A percentile compares a stretch with the other conserved stretches of the same genome.
Conservation (phyloP, 2,329 filamentous ascomycete species). For the Pseudogymnoascus sp. region DNA sequence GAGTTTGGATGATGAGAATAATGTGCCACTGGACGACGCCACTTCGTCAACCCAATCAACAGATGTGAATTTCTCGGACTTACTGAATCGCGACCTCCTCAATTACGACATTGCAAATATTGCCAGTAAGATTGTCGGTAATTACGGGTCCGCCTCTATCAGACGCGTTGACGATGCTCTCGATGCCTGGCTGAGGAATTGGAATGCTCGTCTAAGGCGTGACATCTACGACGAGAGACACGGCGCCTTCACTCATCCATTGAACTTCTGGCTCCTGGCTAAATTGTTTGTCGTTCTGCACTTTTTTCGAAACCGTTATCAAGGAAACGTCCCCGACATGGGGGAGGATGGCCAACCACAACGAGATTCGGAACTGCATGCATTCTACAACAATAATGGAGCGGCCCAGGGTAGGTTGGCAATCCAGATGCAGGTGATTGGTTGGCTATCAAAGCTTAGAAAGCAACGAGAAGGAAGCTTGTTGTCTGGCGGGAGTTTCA, state of each 20-base stretch:
- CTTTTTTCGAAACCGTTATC: neutral
- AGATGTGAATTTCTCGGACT: neutral
- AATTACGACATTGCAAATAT: slow-evolving; percentile 5
- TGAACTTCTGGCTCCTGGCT: neutral
- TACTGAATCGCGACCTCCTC: neutral
- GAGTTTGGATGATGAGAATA: neutral
- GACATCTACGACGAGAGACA: neutral
- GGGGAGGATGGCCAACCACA: neutral
- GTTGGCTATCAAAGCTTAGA: neutral
- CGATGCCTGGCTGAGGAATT: neutral
- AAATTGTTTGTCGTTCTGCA: neutral
- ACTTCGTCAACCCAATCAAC: neutral
- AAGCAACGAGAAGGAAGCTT: neutral
- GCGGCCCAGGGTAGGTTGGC: neutral
- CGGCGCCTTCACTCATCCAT: neutral
- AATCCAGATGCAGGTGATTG: neutral
- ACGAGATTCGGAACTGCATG: neutral
- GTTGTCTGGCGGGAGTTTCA: neutral
- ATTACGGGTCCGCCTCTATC: neutral
- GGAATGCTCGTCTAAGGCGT: neutral
- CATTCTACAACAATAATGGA: neutral
- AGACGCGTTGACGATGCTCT: neutral
- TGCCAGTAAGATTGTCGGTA: neutral
- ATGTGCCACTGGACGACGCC: neutral
- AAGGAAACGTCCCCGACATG: neutral